Base-by-base conservation (phyloP, 805 yeast species). In the Lipomyces lipofer region DNA sequence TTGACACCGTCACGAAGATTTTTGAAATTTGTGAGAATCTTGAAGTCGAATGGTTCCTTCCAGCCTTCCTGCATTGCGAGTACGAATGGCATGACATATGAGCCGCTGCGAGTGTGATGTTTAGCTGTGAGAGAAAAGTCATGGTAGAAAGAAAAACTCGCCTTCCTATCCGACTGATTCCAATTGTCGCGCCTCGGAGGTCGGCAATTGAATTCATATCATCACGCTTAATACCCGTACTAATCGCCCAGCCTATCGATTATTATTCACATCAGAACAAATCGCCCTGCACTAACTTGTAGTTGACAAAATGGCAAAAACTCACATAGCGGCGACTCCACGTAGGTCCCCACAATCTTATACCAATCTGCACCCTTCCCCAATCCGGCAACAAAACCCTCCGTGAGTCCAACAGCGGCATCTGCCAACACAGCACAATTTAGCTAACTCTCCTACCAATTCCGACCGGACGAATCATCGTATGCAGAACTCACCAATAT, bases 71-170 rank as follows among this genome's bases (percentile, higher is more conserved):
- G 80, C 62, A 80, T 75, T 5, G 86, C 95, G 62, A 91, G 74
- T 8, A 90, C 96, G 71, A 78, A 87, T 15, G 95, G 80, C 97
- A 90, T 90, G 35, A 90, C 90, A 64, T 86, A 87, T 0, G 96
- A 88, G 0, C 97, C 97, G 19, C 70, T 65, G 24, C 17, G 13
- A 2, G 17, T 13, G 24, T 19, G n/a, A 19, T n/a, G 22, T 36
- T 15, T 13, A 17, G 8, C 9, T 35, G 40, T 36, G 30, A 6
- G 35, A 28, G 10, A 13, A 6, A 32, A 22, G 10, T 19, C 19
- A 19, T 42, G 25, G 22, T 3, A 15, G 2, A 43, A 22, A 15
- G 25, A 15, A 2, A 15, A 19, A n/a, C 9, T 10, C 19, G 48
- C 64, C 90, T 84, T 1, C 97, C 97, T 65, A 89, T 85, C 66